Conservation (phyloP, 116 monocot species). For the Thalassia testudinum region DNA sequence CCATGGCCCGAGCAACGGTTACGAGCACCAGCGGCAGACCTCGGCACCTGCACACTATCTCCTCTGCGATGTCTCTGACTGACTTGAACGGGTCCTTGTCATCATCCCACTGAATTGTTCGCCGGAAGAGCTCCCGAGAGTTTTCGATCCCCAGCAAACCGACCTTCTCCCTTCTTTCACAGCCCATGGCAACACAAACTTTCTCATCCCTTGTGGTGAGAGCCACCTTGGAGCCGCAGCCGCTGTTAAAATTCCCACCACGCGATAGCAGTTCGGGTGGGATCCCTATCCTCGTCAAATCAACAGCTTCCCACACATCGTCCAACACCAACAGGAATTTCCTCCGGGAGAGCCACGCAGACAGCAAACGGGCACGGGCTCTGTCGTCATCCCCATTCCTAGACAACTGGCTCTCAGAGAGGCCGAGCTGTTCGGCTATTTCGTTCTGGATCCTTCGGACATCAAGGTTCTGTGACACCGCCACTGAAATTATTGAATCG, state of each 20-base stretch:
- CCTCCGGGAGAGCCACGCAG: neutral
- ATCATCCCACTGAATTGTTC: neutral
- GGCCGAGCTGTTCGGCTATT: neutral
- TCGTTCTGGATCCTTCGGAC: constrained; percentile 3
- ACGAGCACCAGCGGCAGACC: constrained; percentile 6
- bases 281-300: constrained; percentile 1
- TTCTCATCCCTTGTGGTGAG: constrained; percentile 5
- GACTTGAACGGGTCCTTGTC: neutral
- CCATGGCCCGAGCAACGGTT: constrained; percentile 8
- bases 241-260: no score
- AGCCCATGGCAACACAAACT: constrained; percentile 9
- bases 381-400: neutral
- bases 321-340: constrained; percentile 6
- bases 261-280: neutral
- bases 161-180: neutral
- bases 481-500: constrained; percentile 6
- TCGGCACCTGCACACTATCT: constrained; percentile 2
- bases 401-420: no score
- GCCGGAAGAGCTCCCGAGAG: constrained; percentile 3
- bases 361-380: neutral
- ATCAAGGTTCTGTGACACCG: neutral
- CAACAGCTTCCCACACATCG: constrained; percentile 10
- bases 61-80: neutral
- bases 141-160: neutral
- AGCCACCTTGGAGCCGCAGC: neutral